phyloP scores from a whole-genome alignment of 169 alveolate genomes.

The Cryptosporidium meleagridis region DNA sequence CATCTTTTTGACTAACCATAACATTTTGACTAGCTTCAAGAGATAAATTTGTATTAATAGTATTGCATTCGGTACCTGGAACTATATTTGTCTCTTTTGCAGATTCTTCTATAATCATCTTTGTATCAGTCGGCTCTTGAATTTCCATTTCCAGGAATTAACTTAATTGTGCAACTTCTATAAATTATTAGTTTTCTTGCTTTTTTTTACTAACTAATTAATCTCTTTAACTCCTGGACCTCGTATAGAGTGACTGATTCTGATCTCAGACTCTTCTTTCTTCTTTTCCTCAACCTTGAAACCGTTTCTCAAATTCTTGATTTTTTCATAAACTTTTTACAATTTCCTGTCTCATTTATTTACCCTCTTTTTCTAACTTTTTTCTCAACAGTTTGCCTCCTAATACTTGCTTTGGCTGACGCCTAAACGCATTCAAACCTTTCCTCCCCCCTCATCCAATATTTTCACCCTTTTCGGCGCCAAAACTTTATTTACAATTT shows the following conservation, averaged over 20 bases:
- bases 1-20: background rate
- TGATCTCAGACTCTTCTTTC: conserved; percentile 4
- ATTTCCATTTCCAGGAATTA: conserved; percentile 7
- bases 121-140: background rate
- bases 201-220: background rate
- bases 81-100: background rate
- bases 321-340: background rate
- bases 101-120: background rate
- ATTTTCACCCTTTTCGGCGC: conserved; percentile 13
- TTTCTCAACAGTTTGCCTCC: conserved; percentile 55
- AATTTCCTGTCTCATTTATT: conserved; percentile 39
- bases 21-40: background rate
- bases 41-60: background rate
- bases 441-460: conserved; percentile 64
- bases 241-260: conserved; percentile 9
- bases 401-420: conserved; percentile 67
- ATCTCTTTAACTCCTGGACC: conserved; percentile 2
- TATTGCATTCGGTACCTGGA: conserved; percentile 4
- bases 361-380: conserved; percentile 9
- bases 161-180: background rate
- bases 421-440: conserved; percentile 67
- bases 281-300: background rate
- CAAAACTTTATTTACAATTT: background rate
- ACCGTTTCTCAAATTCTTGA: conserved; percentile 12
- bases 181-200: background rate